Evolutionary conservation across 257 asterid species (phyloP).

Genomic region (Apocynum venetum): DNA sequence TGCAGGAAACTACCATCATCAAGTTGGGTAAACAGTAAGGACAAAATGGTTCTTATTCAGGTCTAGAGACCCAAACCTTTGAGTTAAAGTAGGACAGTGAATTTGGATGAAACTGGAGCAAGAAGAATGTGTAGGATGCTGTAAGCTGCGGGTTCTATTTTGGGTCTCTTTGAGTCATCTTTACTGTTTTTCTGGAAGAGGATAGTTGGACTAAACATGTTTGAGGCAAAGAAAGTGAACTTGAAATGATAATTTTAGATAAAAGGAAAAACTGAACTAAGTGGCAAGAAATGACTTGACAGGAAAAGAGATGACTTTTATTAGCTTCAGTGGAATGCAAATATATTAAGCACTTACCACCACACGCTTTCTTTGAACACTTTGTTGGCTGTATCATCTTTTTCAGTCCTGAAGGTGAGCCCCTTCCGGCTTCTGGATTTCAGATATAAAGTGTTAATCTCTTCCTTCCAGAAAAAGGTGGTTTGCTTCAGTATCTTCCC

Average conservation of each 20-base stretch:
- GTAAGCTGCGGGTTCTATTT: neutral
- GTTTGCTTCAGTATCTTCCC: neutral
- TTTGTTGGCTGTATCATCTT: neutral
- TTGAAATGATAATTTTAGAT: neutral
- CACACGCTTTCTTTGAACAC: neutral
- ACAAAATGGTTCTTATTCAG: neutral
- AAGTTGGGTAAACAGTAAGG: neutral
- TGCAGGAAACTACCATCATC: neutral
- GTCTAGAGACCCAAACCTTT: neutral
- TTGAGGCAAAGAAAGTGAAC: neutral
- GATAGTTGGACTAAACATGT: neutral
- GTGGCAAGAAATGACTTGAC: neutral
- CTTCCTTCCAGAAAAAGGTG: neutral
- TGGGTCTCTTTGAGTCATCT: neutral
- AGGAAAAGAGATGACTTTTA: neutral
- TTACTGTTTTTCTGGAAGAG: neutral
- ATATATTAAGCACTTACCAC: neutral
- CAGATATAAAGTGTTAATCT: neutral
- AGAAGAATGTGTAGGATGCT: neutral
- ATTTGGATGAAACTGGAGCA: neutral
- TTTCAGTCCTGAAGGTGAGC: neutral
- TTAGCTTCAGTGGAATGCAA: neutral
- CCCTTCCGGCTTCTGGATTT: neutral
- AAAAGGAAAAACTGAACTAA: neutral
- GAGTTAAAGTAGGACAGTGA: neutral